Evolutionary conservation across 805 yeast species (phyloP), one percentile per base, ranked within the genome.

Genomic region (Yamadazyma ubonensis): DNA sequence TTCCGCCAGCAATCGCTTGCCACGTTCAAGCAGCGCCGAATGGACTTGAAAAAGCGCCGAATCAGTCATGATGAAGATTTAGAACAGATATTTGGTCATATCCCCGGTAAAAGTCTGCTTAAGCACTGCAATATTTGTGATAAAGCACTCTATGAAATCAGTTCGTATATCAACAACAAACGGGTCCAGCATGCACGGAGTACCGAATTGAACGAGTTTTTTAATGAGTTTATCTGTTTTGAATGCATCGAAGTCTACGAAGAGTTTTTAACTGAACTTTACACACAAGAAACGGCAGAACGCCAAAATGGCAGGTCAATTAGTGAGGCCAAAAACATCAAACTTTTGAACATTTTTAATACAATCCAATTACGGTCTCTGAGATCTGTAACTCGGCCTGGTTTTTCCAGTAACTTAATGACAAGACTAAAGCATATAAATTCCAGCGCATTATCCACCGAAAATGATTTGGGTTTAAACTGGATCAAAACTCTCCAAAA

Each of bases 71-170:
- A 25, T 16, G 64, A 61, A 39, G 58, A 59, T 41, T 48, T 64
- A 21, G 69, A 67, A 44, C 63, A 58, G 29, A 62, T 67, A 25
- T 62, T 62, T 50, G 70, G 71, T 14, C 56, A 57, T 35, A 55
- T 65, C 25, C 71, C 71, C 0, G 72, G 70, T 9, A 48, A 60
- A 29, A 64, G 63, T 44, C 41, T 58, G 23, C 55, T 75, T 26
- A 71, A 70, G 44, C 61, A 75, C 51, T 83, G 91, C 53, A 77
- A 81, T n/a, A 63, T 83, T 9, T 83, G 91, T 57, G 86, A 81
- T 27, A 75, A 72, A 39, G 86, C 88, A 11, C 55, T 83, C 20
- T 83, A 82, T 55, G 88, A 83, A 42, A 56, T 70, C 48, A 80
- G 57, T 63, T 83, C 65, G 14, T 54, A 66, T 38, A 55, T 57